Evolutionary conservation across 2,329 filamentous ascomycete genomes (phyloP).

Genomic region (Cryphonectria japonica): DNA sequence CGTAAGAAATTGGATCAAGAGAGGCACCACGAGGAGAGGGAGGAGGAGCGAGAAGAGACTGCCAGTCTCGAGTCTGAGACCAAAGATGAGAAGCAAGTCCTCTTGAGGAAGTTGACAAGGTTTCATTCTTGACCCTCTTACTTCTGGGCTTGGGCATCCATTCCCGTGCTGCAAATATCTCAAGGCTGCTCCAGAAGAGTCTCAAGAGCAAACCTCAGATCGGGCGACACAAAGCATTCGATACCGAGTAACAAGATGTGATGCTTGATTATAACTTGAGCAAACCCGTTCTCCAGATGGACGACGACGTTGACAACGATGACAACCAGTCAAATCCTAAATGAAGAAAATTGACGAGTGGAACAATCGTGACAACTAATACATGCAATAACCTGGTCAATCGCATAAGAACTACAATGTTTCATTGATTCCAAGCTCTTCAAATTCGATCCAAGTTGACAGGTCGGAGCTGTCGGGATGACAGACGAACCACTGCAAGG

Average conservation of each 20-base stretch:
- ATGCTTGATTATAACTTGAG: too few relatives aligned
- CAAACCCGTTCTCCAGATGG: neutral
- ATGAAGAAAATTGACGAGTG: neutral
- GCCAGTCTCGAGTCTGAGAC: neutral
- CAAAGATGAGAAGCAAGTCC: neutral
- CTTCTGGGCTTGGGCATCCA: neutral
- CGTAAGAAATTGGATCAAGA: neutral
- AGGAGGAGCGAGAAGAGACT: neutral
- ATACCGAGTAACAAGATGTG: too few relatives aligned
- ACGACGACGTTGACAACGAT: neutral
- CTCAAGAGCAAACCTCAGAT: neutral
- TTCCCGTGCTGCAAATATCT: neutral
- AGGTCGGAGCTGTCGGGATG: conserved; percentile 18
- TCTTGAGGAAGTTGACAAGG: neutral
- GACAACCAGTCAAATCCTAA: neutral
- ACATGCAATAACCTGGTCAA: too few relatives aligned
- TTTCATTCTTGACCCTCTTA: too few relatives aligned
- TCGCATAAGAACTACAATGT: neutral
- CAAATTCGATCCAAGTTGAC: neutral
- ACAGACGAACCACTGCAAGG: neutral
- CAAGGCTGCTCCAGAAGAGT: neutral
- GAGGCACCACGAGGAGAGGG: neutral
- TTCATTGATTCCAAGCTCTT: neutral
- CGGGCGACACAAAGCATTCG: too few relatives aligned
- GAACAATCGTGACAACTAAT: too few relatives aligned